A percentile compares a stretch with the other conserved stretches of the same genome.
Evolutionary conservation across 768 basidiomycete genomes (phyloP).

Genomic region (Goffeauzyma gilvescens): DNA sequence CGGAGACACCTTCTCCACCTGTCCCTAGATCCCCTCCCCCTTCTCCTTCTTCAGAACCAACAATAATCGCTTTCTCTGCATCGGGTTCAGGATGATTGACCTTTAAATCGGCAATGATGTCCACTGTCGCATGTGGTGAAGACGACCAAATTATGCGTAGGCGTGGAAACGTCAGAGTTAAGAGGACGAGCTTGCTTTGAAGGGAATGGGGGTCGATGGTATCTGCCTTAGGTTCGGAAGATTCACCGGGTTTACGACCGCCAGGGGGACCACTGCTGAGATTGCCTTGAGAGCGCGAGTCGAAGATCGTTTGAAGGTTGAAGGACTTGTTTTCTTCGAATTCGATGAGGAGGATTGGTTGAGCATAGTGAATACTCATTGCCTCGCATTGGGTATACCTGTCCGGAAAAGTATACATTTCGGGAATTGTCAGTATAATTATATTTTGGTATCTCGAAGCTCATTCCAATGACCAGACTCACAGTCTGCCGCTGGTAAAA

Average conservation of each 20-base stretch:
- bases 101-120: slow-evolving; percentile 87
- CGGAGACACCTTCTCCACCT: slow-evolving; percentile 6
- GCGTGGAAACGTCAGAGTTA: slow-evolving; percentile 75
- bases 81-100: slow-evolving; percentile 61
- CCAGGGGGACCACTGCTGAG: no score
- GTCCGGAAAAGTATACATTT: not conserved
- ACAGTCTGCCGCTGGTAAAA: slow-evolving; percentile 87
- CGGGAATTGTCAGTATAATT: not conserved
- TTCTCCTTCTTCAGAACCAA: slow-evolving; percentile 51
- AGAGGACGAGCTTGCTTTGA: slow-evolving; percentile 79
- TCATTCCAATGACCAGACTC: slow-evolving; percentile 30
- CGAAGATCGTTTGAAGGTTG: slow-evolving; percentile 40
- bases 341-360: slow-evolving; percentile 79
- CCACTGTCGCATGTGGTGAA: slow-evolving; percentile 74
- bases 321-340: slow-evolving; percentile 96
- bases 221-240: slow-evolving; percentile 27
- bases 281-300: slow-evolving; percentile 11
- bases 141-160: slow-evolving; percentile 94
- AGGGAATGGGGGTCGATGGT: slow-evolving; percentile 40
- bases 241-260: slow-evolving; percentile 20
- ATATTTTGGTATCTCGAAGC: not conserved
- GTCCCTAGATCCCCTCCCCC: slow-evolving; percentile 5
- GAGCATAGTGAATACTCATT: slow-evolving; percentile 91
- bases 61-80: slow-evolving; percentile 48
- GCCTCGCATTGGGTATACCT: slow-evolving; percentile 94